Base-by-base conservation (phyloP, 2,329 filamentous ascomycete genomes). In the Aspergillus texensis region DNA sequence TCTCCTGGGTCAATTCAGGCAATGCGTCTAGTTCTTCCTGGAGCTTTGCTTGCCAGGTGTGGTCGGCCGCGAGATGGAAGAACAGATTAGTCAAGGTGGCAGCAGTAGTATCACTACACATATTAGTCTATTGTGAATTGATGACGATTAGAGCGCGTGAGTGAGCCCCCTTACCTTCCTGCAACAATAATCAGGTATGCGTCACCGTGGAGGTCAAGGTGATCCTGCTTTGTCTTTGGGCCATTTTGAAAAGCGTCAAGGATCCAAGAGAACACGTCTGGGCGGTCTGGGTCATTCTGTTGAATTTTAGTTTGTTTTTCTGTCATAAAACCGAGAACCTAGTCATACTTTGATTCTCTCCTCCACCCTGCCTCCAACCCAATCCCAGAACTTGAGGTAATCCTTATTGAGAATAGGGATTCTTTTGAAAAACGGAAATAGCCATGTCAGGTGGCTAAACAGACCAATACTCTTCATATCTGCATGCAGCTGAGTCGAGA, bases 181-280 rank as follows among this genome's bases (percentile, higher is more conserved):
- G 73, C 72, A 4, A 75, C 67, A 21, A 72, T 58, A 46, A 73
- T 67, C 21, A 71, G 32, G 14, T 66, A 61, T 14, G 67, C 68
- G 66, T 69, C 69, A 19, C 61, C 65, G 32, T 64, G 63, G 11
- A 68, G 68, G 61, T 62, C 61, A 19, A 45, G 56, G 45, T 39
- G 32, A 61, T 58, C 61, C 45, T 60, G 55, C 26, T 53, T n/a
- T 8, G 63, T 65, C 48, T 64, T 65, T 11, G 65, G 62, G 6
- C 50, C 61, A 19, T 62, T 36, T n/a, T 62, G 36, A 12, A 53
- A 64, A 11, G 59, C 64, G 16, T 66, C 43, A 6, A 66, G 50
- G 12, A 66, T 55, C 64, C 64, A 66, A 8, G 64, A 66, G 21
- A 64, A 60, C 5, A 71, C 57, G 53, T 72, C 70, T 6, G 67